Base-by-base conservation (phyloP, 768 basidiomycete genomes). In the Termitomyces sp. region DNA sequence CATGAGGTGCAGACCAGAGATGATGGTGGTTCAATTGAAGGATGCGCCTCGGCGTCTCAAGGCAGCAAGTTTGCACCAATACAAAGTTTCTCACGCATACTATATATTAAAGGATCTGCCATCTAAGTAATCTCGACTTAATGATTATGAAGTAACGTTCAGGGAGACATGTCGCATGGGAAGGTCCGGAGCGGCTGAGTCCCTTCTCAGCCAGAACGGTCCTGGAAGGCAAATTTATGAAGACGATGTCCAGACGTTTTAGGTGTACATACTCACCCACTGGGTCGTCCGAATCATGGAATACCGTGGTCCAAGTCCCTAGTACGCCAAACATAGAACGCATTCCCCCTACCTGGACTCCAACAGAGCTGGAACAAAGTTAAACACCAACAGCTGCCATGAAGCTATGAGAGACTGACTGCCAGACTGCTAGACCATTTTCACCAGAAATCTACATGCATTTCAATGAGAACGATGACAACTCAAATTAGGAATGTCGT, bases 261-360 rank as follows among this genome's bases (percentile, higher is more conserved):
- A 50, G 28, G 32, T 13, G 32, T 10, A 24, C 8, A 52, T 53
- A 68, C 75, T 54, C 49, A 79, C 78, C 77, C 58, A 77, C 73
- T 45, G 79, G 77, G 60, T 79, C 79, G 26, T 75, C 77, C 3
- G 56, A 55, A 32, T 78, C 76, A 60, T 79, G 78, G 46, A 76
- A 75, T 22, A 75, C 67, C 1, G 78, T 79, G 10, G 77, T 75
- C 78, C 78, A 80, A 6, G 75, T 65, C 0, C 78, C 88, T 7
- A 89, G 65, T 1, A 84, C 75, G 18, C 88, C 87, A 66, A 72
- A 84, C 8, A 70, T 69, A 4, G 87, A 87, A 16, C 83, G 77
- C 18, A 86, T 62, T 1, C 77, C 81, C 16, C 88, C 87, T 14
- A 88, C 58, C 56, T 86, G 84, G 22, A 89, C 70, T 35, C 79